Percentiles rank a stretch among this genome's conserved stretches.
These are phyloP conservation scores for Rhizophagus prolifer DNA, from an alignment of 192 early-diverging fungal species.

Conservation along the genomic window DNA sequence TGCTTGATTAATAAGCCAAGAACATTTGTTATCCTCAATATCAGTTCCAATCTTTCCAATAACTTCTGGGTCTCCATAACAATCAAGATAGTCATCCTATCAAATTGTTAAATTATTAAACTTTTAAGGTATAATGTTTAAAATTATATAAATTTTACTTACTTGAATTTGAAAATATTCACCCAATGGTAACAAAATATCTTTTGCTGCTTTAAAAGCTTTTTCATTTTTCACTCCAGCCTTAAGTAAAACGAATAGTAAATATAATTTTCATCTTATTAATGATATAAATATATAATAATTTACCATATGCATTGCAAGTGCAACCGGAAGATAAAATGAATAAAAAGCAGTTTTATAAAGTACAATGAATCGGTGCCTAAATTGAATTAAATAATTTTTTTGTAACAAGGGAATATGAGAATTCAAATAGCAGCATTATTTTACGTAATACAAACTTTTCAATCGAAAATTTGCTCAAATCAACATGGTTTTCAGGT, in stretches of 20 bases:
- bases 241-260: constrained; percentile 26
- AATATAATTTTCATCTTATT: too few relatives aligned
- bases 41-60: constrained; percentile 99
- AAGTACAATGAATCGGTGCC: constrained; percentile 89
- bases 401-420: not conserved
- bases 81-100: constrained; percentile 95
- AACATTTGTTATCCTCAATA: constrained; percentile 99
- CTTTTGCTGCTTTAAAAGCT: constrained; percentile 79
- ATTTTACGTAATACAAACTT: constrained; percentile 61
- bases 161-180: constrained; percentile 97
- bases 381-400: constrained; percentile 24
- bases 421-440: not conserved
- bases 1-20: constrained; percentile 95
- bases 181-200: constrained; percentile 89
- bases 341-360: constrained; percentile 99
- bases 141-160: constrained; percentile 4
- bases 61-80: constrained; percentile 83
- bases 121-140: not conserved
- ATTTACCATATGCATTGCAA: constrained; percentile 83
- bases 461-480: constrained; percentile 84
- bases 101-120: not conserved
- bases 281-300: not conserved
- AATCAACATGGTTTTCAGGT: constrained; percentile 92
- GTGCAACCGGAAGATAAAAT: constrained; percentile 96
- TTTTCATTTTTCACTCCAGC: constrained; percentile 77